Evolutionary conservation across 2,329 filamentous ascomycete species (phyloP), one percentile per base, ranked within the genome.

Genomic region (Pseudogymnoascus sp.): DNA sequence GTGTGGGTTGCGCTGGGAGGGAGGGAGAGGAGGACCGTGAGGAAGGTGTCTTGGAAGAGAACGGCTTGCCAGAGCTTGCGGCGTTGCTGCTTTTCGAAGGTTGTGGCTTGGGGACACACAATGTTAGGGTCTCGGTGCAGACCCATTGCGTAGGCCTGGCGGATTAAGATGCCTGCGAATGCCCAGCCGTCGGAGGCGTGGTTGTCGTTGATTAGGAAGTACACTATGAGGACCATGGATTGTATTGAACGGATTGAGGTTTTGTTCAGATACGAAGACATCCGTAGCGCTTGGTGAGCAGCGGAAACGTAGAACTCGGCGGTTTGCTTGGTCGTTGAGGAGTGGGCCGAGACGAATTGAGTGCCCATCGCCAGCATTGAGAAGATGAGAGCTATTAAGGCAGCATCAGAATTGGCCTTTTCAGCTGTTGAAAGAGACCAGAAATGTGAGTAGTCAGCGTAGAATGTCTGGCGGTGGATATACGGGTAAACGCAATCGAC

Each of bases 201-300:
- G 68, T 92, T 92, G 72, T 93, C 89, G 68, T 93, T 93, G 76
- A 92, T 92, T 36, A 93, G 78, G 67, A 93, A 93, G 70, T 92
- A 92, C 0, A 86, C 86, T 63, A 92, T 85, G n/a, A 93, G 74
- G 0, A 92, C 86, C 88, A 92, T 92, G 47, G 89, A 85, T 72
- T 91, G 88, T 33, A 92, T 84, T 1, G 88, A 89, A 22, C 85
- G 79, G 58, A 91, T 79, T 0, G 87, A 89, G 1, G 88, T 87
- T 47, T 84, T 85, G 71, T 88, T 92, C 2, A 92, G 79, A 68
- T 92, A 93, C 0, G 87, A 90, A 61, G 85, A 87, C 69, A 92
- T 82, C 2, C 89, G 82, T 43, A 93, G 74, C 0, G 89, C 86
- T 73, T 92, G 89, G 67, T 92, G 90, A 50, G 87, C 86, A 4